A percentile compares a stretch with the other conserved stretches of the same genome.
These are phyloP conservation scores for Canariomyces notabilis DNA, from an alignment of 2,329 filamentous ascomycete genomes.

Conservation along the genomic window DNA sequence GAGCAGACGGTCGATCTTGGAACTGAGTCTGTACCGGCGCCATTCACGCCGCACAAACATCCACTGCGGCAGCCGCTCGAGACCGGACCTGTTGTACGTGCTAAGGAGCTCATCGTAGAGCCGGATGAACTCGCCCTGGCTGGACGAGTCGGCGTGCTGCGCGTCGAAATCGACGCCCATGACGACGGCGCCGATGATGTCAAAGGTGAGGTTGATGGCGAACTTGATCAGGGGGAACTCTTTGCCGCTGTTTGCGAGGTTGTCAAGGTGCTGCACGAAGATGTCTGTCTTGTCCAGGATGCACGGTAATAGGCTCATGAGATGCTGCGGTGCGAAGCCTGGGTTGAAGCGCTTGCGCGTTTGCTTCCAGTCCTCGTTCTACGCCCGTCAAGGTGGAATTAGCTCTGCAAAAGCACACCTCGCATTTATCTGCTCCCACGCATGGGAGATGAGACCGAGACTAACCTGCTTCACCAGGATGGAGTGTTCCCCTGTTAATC, in stretches of 20 bases:
- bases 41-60: slow-evolving; percentile 16
- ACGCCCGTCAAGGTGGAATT: background rate
- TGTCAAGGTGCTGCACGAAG: slow-evolving; percentile 31
- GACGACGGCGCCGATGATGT: slow-evolving; percentile 28
- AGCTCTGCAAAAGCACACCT: background rate
- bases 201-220: slow-evolving; percentile 34
- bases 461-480: slow-evolving; percentile 22
- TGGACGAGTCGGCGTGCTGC: slow-evolving; percentile 25
- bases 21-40: slow-evolving; percentile 20
- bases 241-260: slow-evolving; percentile 24
- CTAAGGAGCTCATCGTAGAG: slow-evolving; percentile 28
- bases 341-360: slow-evolving; percentile 35
- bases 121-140: slow-evolving; percentile 29
- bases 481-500: slow-evolving; percentile 25
- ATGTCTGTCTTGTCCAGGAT: slow-evolving; percentile 33
- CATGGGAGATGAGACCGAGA: background rate
- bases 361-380: slow-evolving; percentile 30
- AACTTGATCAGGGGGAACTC: slow-evolving; percentile 30
- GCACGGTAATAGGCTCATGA: slow-evolving; percentile 33
- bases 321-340: slow-evolving; percentile 36
- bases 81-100: slow-evolving; percentile 24
- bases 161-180: slow-evolving; percentile 33
- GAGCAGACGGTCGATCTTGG: slow-evolving; percentile 24
- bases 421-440: background rate
- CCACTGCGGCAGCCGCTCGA: slow-evolving; percentile 22